Base-by-base conservation (phyloP, 768 basidiomycete species). In the Lactarius quietus region DNA sequence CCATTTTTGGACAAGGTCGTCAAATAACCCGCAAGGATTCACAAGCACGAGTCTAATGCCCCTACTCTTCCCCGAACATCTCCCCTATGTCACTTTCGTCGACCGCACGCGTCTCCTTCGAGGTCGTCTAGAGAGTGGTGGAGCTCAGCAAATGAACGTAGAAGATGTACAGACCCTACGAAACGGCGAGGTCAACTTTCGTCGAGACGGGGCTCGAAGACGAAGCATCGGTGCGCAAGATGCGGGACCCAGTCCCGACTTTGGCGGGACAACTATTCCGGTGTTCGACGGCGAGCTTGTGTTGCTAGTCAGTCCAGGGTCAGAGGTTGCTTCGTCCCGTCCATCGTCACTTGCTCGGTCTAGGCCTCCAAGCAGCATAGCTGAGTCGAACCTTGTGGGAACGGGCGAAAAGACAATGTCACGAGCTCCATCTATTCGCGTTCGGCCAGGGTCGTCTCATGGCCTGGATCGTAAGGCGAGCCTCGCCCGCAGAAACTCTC, bases 391-490 rank as follows among this genome's bases (percentile, higher is more conserved):
- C 36, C 52, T 17, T 8, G 65, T 38, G 33, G 60, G 45, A 2
- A 28, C 36, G 1, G 67, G 60, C 10, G 74, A 83, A 17, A 84
- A 81, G 70, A 57, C 78, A 5, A 71, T 88, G 14, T 76, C 78
- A 18, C 83, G 91, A 14, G 81, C 83, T 10, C 89, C 91, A 2
- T 91, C 89, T 4, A 90, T 93, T 59, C 86, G 92, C 23, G 89
- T 92, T 55, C 90, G 87, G 67, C 85, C 91, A 0, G 82, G 84
- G 33, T 81, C 86, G 0, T 85, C 86, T 0, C 84, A 88, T 33
- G 83, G 84, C 0, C 70, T 92, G 48, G 89, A 92, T 51, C 83
- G 91, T n/a, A 92, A 93, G 74, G 79, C 86, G 20, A 92, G 90
- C 70, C 72, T 87, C 61, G 86, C 88, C 1, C 82, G 89, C 20